Conservation (phyloP, 2,329 filamentous ascomycete species). For the Juglanconis juglandina region DNA sequence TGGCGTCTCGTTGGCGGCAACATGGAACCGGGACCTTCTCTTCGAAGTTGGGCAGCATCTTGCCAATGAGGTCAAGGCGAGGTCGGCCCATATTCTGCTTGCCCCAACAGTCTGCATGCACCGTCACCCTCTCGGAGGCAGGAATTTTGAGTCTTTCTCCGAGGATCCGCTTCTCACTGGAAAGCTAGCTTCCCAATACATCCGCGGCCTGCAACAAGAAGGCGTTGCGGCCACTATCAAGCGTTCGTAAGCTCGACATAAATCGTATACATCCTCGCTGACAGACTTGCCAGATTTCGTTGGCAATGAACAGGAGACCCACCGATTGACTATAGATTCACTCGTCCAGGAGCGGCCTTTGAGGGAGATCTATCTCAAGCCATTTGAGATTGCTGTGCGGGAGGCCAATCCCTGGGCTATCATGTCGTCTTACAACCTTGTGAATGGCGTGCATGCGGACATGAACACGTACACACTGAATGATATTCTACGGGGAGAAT, state of each 20-base stretch:
- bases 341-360: slow-evolving; percentile 62
- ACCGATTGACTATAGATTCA: slow-evolving; percentile 62
- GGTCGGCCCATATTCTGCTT: slow-evolving; percentile 70
- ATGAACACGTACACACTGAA: slow-evolving; percentile 54
- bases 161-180: slow-evolving; percentile 78
- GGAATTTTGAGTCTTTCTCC: slow-evolving; percentile 84
- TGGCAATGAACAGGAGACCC: slow-evolving; percentile 70
- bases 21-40: slow-evolving; percentile 71
- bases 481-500: slow-evolving; percentile 57
- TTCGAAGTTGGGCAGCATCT: slow-evolving; percentile 68
- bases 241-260: slow-evolving; percentile 43
- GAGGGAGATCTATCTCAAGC: slow-evolving; percentile 69
- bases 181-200: slow-evolving; percentile 68
- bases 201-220: slow-evolving; percentile 69
- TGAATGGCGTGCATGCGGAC: slow-evolving; percentile 61
- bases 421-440: slow-evolving; percentile 66
- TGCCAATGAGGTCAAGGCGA: slow-evolving; percentile 67
- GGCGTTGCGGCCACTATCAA: slow-evolving; percentile 77
- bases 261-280: slow-evolving; percentile 14
- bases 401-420: slow-evolving; percentile 67
- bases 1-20: slow-evolving; percentile 73
- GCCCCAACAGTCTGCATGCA: slow-evolving; percentile 81
- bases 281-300: slow-evolving; percentile 51
- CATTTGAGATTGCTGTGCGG: slow-evolving; percentile 69
- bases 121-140: slow-evolving; percentile 75